Evolutionary conservation across 805 yeast genomes (phyloP), one percentile per base, ranked within the genome.

Genomic region (Wickerhamiella dianesei): DNA sequence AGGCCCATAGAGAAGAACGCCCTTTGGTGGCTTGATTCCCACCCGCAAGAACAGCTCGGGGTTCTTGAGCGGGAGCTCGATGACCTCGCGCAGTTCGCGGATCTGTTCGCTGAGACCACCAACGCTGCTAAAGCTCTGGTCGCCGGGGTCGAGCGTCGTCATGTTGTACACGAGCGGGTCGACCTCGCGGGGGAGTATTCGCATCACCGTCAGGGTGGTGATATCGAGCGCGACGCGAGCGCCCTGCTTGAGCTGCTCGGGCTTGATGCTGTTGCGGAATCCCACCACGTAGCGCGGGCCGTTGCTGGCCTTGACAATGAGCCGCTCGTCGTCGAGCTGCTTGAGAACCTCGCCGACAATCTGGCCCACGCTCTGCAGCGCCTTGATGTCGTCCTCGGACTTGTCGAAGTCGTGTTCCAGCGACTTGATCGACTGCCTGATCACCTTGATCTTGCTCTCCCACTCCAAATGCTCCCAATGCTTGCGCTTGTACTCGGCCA

Each of bases 241-340:
- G 44, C 98, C 98, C 64, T 87, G 94, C 65, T 83, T 80, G 59
- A 92, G 73, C 50, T 75, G 76, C 41, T 80, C 82, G 58, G 84
- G 79, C 61, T 82, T 84, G 62, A 92, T 85, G 32, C 95, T 82
- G 64, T 87, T 87, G 61, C 98, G 79, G 65, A 95, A 92, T 40
- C 97, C 97, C 44, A 92, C 98, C 56, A 92, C 92, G 64, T 92
- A 92, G 60, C 98, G 76, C 40, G 98, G 98, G 3, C 98, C 98
- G 41, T 92, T 82, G 13, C 94, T 82, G 1, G 97, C 96, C 69
- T 89, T 89, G 44, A 92, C 97, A 54, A 89, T 89, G 63, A 57
- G 92, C 57, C 95, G 73, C 62, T 92, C 98, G 44, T 85, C 95
- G 53, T 89, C 95, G 58, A 92, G 72, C 64, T 87, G 96, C 64